Percentiles rank a stretch among this genome's conserved stretches.
Evolutionary conservation across 331 rosid species (phyloP).

Genomic region (Quercus phellos): DNA sequence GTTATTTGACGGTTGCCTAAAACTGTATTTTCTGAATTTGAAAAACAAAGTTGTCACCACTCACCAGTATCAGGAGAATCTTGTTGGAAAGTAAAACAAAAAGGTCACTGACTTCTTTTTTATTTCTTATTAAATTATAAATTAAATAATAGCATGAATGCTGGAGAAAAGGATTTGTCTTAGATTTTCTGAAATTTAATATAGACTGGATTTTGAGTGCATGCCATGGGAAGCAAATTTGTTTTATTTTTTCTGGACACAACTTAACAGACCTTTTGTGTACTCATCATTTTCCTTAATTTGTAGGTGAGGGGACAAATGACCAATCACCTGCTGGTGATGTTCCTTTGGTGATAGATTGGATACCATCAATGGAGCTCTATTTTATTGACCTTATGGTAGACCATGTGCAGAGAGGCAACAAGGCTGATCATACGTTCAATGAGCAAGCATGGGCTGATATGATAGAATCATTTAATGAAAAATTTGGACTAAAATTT

Average conservation of each 20-base stretch:
- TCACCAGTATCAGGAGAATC: not conserved
- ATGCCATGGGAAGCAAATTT: not conserved
- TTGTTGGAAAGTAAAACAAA: not conserved
- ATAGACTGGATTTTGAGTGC: not conserved
- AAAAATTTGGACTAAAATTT: conserved; percentile 39
- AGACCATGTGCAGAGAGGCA: conserved; percentile 46
- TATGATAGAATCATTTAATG: conserved; percentile 37
- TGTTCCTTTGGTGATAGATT: conserved; percentile 34
- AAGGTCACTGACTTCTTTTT: not conserved
- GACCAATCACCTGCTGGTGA: conserved; percentile 6
- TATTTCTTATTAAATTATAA: not conserved
- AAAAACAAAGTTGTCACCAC: not conserved
- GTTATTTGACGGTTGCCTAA: not conserved
- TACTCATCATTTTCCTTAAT: conserved; percentile 23
- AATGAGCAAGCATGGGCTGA: conserved; percentile 56
- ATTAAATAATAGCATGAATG: not conserved
- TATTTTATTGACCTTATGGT: conserved; percentile 51
- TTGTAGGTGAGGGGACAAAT: conserved; percentile 40
- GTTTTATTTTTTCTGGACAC: conserved; percentile 7
- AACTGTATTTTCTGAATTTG: not conserved
- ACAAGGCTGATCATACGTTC: conserved; percentile 33
- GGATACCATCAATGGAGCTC: conserved; percentile 50
- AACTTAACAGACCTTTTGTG: not conserved
- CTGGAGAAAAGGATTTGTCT: not conserved
- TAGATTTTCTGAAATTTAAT: not conserved